Evolutionary conservation across 1,284 basidiomycete species (phyloP), one percentile per base, ranked within the genome.

Genomic region (Somion occarium): DNA sequence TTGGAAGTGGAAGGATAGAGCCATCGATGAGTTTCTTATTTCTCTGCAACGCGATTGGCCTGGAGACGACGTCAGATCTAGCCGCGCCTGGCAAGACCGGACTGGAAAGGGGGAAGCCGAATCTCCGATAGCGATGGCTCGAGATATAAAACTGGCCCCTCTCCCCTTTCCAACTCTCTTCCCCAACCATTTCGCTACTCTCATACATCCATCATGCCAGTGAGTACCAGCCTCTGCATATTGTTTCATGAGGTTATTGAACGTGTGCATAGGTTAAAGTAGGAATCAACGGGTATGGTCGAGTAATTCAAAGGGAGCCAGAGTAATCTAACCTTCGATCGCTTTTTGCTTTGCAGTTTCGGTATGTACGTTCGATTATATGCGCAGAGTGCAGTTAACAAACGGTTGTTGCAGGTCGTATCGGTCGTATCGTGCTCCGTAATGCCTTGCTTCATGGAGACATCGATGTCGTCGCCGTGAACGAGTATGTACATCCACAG

Each of bases 401-500:
- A 38, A 49, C 39, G 37, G 19, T 18, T 18, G 23, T 22, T 42
- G 9, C 46, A 64, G 93, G 94, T 79, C 93, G 94, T 80, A 97
- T 97, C 67, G 94, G 95, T 70, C 93, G 94, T 74, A 97, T 99
- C 70, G 97, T 99, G 61, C 80, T 92, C 74, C 90, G 96, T 67
- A 98, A 98, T 80, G 93, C 93, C 52, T 78, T 98, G 63, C 75
- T 85, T 62, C 76, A 85, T 68, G 72, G 77, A 53, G 86, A 87
- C 52, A 80, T 95, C 66, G 76, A 93, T 13, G 82, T 97, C 64
- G 85, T 93, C 56, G 91, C 92, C 52, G 73, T 96, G 63, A 95
- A 95, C 79, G 91, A 95, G 90, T 93, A 61, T 63, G 89, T 75
- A 34, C 30, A 34, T 7, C 15, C 30, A 7, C 30, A 7, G 7